phyloP scores from a whole-genome alignment of 257 asterid genomes.

The Apocynum venetum region DNA sequence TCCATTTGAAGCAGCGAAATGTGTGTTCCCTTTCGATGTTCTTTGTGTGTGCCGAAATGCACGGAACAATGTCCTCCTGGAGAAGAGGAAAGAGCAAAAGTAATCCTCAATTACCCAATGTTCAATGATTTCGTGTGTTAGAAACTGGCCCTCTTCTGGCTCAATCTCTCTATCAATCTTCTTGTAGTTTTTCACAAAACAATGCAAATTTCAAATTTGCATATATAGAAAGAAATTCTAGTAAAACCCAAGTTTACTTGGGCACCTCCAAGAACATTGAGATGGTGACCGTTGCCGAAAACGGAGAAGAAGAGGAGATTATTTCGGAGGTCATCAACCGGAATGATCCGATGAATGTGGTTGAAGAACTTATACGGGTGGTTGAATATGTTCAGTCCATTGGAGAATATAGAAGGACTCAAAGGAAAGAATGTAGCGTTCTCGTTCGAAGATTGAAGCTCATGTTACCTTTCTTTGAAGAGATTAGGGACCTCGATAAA shows the following conservation, averaged over 20 bases:
- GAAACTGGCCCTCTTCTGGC: neutral
- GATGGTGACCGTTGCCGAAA: conserved; percentile 15
- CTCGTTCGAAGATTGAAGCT: conserved; percentile 56
- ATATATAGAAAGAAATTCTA: neutral
- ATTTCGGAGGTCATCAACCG: conserved; percentile 31
- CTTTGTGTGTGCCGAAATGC: neutral
- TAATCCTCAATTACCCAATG: neutral
- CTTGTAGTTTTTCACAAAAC: neutral
- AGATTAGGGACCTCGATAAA: conserved; percentile 35
- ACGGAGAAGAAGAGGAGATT: conserved; percentile 22
- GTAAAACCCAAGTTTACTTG: neutral
- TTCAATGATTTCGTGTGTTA: neutral
- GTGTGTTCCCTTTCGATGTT: neutral
- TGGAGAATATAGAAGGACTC: conserved; percentile 65
- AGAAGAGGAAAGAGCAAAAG: neutral
- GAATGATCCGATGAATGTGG: conserved; percentile 30
- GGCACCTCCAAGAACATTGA: neutral
- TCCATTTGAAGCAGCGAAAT: conserved; percentile 13
- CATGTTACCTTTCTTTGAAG: conserved; percentile 58
- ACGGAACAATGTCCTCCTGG: conserved; percentile 9
- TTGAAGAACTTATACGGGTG: conserved; percentile 45
- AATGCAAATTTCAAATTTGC: neutral
- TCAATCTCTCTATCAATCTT: neutral
- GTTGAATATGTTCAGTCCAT: conserved; percentile 44
- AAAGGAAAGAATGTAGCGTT: conserved; percentile 55